Evolutionary conservation across 257 asterid species (phyloP), one percentile per base, ranked within the genome.

Genomic region (Solanum pinnatisectum): DNA sequence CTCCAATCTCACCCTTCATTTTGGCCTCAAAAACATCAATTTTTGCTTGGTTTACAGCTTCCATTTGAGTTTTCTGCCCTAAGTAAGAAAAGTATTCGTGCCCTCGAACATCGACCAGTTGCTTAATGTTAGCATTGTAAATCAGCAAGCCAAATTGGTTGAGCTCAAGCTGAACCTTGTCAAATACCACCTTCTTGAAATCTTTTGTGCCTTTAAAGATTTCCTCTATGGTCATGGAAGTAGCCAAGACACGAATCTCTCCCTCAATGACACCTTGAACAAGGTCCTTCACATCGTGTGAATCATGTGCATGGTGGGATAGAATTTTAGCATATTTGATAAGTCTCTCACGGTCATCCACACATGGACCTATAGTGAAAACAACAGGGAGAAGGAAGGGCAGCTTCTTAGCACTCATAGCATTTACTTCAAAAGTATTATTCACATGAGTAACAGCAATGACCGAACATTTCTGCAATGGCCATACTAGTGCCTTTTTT

Each of bases 331-430:
- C 95, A 37, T 93, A 94, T 88, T 91, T 93, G 59, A 84, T 79
- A 71, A 93, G 94, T 91, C 92, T 85, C 3, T 8, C 90, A 0
- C 27, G 25, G 27, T 93, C 93, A 46, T 94, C 94, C 0, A 85
- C 88, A 0, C 92, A 91, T 0, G 95, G 98, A 52, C 96, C 94
- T 60, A 94, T 92, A 30, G 98, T 94, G 94, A 93, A 94, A 33
- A 94, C 98, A 9, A 94, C 95, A 0, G 94, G 98, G 85, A 94
- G 94, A 59, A 93, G 70, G 60, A 94, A 93, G 18, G 98, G 95
- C 44, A 94, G 95, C 91, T 94, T 94, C 85, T 94, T 95, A 12
- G 95, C 94, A 70, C 95, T 93, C 95, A 93, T 94, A 82, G 96
- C 96, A 25, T 94, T 94, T 27, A 94, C 98, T 56, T 94, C 92